A percentile compares a stretch with the other conserved stretches of the same genome.
Evolutionary conservation across 129 eudicot species (phyloP).

Genomic region (Sambucus nigra): DNA sequence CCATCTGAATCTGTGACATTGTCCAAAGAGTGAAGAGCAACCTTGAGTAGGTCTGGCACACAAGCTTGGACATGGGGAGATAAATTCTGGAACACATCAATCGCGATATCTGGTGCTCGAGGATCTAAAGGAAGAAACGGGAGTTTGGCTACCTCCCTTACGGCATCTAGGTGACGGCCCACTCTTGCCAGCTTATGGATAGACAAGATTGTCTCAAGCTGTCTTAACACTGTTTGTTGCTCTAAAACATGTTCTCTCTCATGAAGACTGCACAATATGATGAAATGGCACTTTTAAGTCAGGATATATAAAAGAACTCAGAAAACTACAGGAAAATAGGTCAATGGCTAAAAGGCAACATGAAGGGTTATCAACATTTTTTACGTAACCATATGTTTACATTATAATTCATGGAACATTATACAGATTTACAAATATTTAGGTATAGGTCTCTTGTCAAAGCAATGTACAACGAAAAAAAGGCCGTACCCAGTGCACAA

Average conservation of each 20-base stretch:
- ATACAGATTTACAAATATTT: too few relatives aligned
- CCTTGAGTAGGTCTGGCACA: constrained; percentile 90
- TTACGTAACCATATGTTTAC: too few relatives aligned
- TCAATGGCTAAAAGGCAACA: too few relatives aligned
- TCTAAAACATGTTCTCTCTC: constrained; percentile 80
- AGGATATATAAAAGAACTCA: constrained; percentile 5
- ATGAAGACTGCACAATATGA: constrained; percentile 52
- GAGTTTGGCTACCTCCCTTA: constrained; percentile 78
- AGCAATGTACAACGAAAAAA: too few relatives aligned
- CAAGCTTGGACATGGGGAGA: constrained; percentile 92
- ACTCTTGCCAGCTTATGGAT: constrained; percentile 56
- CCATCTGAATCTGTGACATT: constrained; percentile 83
- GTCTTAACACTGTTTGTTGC: constrained; percentile 81
- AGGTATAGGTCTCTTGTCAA: too few relatives aligned
- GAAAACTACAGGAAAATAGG: too few relatives aligned
- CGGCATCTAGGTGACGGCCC: constrained; percentile 64
- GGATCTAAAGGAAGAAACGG: constrained; percentile 96
- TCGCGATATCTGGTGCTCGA: constrained; percentile 50
- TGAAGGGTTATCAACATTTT: too few relatives aligned
- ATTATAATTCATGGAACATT: too few relatives aligned
- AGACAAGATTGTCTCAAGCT: constrained; percentile 85
- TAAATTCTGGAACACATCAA: constrained; percentile 48
- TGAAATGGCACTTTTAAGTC: neutral
- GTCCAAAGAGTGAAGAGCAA: constrained; percentile 81
- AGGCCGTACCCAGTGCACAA: too few relatives aligned